A percentile compares a stretch with the other conserved stretches of the same genome.
phyloP scores from a whole-genome alignment of 2,329 filamentous ascomycete genomes.

The Fusarium protoensiforme region DNA sequence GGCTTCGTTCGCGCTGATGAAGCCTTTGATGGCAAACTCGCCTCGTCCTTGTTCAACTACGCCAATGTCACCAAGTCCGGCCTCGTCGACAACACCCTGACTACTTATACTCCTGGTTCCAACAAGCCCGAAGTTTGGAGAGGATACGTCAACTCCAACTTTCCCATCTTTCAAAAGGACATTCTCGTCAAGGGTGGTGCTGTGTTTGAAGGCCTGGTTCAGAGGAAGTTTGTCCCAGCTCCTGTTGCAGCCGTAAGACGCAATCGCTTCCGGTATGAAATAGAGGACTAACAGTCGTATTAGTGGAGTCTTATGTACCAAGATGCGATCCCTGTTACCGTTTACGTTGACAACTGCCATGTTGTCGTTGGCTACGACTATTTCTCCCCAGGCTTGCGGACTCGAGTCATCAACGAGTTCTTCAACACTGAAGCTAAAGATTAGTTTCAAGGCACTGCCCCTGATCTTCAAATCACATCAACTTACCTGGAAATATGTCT shows the following conservation, averaged over 20 bases:
- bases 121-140: conserved; percentile 41
- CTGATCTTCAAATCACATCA: neutral
- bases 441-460: neutral
- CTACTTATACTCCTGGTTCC: conserved; percentile 34
- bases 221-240: conserved; percentile 25
- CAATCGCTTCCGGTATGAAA: neutral
- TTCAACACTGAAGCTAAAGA: conserved; percentile 42
- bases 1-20: conserved; percentile 46
- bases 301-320: conserved; percentile 53
- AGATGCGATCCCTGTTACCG: conserved; percentile 48
- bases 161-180: conserved; percentile 46
- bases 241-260: conserved; percentile 42
- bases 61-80: conserved; percentile 48
- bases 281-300: neutral
- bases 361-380: conserved; percentile 52
- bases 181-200: conserved; percentile 42
- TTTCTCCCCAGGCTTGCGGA: conserved; percentile 42
- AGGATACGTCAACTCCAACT: conserved; percentile 52
- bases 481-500: neutral
- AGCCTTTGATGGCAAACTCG: conserved; percentile 42
- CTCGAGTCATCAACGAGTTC: conserved; percentile 45
- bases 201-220: conserved; percentile 39
- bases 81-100: conserved; percentile 51
- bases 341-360: conserved; percentile 48
- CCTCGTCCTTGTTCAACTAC: conserved; percentile 50